Conservation (phyloP, 148 eudicot genomes). For the Camellia granthamiana region DNA sequence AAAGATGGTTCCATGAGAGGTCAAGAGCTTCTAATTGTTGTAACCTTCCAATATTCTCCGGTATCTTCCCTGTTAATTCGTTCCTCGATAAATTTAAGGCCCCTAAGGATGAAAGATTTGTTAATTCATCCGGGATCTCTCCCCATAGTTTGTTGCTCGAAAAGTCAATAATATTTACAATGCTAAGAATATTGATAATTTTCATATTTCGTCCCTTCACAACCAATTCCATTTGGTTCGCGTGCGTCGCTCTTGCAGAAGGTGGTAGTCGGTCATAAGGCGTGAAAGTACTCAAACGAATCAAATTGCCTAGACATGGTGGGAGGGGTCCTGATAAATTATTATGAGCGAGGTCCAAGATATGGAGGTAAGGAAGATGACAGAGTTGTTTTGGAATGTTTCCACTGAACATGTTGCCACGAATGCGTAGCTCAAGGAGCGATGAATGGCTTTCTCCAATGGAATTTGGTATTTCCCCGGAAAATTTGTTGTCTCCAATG, state of each 20-base stretch:
- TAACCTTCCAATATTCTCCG: no score
- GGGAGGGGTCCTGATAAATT: conserved; percentile 38
- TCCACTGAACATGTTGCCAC: no score
- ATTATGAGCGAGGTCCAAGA: background rate
- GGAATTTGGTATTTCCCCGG: no score
- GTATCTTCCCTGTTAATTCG: conserved; percentile 15
- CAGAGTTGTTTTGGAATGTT: conserved; percentile 34
- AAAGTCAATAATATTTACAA: conserved; percentile 34
- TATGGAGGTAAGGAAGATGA: conserved; percentile 14
- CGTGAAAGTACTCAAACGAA: background rate
- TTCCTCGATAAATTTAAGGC: conserved; percentile 39
- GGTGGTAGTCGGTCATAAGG: background rate
- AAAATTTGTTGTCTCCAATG: no score
- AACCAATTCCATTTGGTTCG: background rate
- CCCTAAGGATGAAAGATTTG: conserved; percentile 17
- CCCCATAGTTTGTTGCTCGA: conserved; percentile 44
- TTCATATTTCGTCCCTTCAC: background rate
- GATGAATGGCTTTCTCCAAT: no score
- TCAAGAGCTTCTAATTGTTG: no score
- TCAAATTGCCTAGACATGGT: conserved; percentile 27
- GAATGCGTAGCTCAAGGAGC: no score
- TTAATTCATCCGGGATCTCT: conserved; percentile 37
- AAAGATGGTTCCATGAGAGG: no score
- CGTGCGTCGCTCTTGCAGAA: background rate
- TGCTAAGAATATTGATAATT: conserved; percentile 2